A percentile compares a stretch with the other conserved stretches of the same genome.
These are phyloP conservation scores for Jatropha curcas DNA, from an alignment of 345 rosid genomes.

Conservation along the genomic window DNA sequence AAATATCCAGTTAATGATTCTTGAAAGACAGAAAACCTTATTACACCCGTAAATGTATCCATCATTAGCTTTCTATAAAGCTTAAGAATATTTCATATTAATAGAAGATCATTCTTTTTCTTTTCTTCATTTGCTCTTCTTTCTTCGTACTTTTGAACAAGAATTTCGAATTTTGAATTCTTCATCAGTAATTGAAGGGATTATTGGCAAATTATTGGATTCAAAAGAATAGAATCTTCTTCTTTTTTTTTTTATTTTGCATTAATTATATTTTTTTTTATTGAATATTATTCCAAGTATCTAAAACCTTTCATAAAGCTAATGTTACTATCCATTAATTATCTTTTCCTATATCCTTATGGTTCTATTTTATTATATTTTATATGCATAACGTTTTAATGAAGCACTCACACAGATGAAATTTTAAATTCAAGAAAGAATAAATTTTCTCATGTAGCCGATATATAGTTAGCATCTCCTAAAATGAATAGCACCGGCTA, in stretches of 20 bases:
- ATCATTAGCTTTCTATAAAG: conserved; percentile 49
- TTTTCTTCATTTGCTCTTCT: not conserved
- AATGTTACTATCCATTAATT: not conserved
- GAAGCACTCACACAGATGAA: not conserved
- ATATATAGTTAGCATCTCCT: not conserved
- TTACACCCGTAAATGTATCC: conserved; percentile 51
- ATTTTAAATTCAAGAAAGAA: not conserved
- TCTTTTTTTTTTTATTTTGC: not conserved
- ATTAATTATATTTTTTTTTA: not conserved
- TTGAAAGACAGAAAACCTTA: conserved; percentile 25
- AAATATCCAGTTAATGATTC: conserved; percentile 34
- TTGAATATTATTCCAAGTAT: conserved; percentile 8
- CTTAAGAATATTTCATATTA: conserved; percentile 45
- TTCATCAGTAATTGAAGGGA: not conserved
- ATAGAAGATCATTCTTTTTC: conserved; percentile 29
- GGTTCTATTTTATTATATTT: too few species aligned
- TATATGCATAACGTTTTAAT: not conserved
- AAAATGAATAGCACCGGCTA: not conserved
- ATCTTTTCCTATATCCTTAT: not conserved
- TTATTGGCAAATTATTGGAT: conserved; percentile 32
- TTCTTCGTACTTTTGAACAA: conserved; percentile 10
- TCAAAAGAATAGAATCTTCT: conserved; percentile 26
- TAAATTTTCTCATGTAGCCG: not conserved
- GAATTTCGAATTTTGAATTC: conserved; percentile 27
- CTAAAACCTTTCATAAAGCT: not conserved